Percentiles rank a stretch among this genome's conserved stretches.
Evolutionary conservation across 192 early-diverging fungal genomes (phyloP).

Genomic region (Coemansia sp.): DNA sequence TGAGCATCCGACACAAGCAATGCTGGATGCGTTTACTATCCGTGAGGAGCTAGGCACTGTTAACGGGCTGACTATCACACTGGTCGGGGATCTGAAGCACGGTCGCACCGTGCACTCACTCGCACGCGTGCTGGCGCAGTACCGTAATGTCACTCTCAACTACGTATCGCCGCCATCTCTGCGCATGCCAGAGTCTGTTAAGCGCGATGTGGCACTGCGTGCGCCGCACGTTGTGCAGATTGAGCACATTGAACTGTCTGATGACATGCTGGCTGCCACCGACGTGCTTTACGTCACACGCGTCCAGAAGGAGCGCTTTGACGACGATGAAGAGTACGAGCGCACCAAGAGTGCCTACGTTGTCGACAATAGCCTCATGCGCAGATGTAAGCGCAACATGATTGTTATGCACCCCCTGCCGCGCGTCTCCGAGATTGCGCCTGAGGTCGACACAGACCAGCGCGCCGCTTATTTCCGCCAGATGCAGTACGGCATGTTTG

Average conservation of each 20-base stretch:
- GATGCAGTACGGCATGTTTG: constrained; percentile 97
- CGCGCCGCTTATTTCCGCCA: constrained; percentile 98
- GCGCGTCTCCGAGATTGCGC: constrained; percentile 90
- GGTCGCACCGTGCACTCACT: constrained; percentile 97
- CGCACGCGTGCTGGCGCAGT: constrained; percentile 82
- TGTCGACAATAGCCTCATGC: constrained; percentile 83
- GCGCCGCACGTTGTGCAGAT: constrained; percentile 61
- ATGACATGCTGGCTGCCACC: constrained; percentile 75
- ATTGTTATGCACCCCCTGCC: constrained; percentile 99
- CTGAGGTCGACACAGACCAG: constrained; percentile 97
- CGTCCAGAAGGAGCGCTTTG: constrained; percentile 95
- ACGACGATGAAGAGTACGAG: constrained; percentile 74
- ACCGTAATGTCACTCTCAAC: constrained; percentile 87
- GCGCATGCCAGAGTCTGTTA: constrained; percentile 83
- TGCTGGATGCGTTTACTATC: constrained; percentile 95
- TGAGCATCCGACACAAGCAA: constrained; percentile 98
- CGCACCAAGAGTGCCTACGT: constrained; percentile 72
- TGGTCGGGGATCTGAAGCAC: constrained; percentile 97
- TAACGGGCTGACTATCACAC: constrained; percentile 90
- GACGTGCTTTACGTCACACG: constrained; percentile 98
- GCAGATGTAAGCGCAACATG: constrained; percentile 91
- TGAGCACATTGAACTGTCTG: constrained; percentile 71
- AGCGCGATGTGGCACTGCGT: constrained; percentile 59
- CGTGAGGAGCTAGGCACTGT: constrained; percentile 93
- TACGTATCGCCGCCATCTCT: constrained; percentile 84